Evolutionary conservation across 495 filamentous ascomycete genomes (phyloP).

Genomic region (Margaritispora aquatica): DNA sequence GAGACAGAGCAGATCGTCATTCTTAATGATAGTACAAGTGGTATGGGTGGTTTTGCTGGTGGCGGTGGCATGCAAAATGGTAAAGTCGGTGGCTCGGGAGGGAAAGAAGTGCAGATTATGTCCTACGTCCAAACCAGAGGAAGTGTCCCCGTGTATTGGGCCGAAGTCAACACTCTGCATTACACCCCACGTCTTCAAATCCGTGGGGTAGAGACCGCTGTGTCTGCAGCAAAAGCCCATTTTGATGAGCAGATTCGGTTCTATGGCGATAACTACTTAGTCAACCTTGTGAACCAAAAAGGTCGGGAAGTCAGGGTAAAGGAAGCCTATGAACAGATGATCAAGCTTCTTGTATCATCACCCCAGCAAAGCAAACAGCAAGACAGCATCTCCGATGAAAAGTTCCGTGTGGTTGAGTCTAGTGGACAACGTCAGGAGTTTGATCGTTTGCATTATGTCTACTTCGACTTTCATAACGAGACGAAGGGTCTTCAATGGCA

Average conservation of each 20-base stretch:
- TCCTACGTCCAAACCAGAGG: conserved; percentile 95
- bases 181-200: conserved; percentile 88
- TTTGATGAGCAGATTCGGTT: conserved; percentile 86
- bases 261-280: conserved; percentile 93
- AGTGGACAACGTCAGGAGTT: conserved; percentile 50
- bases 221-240: conserved; percentile 72
- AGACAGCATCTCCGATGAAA: conserved; percentile 57
- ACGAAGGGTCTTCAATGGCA: conserved; percentile 93
- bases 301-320: conserved; percentile 85
- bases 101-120: conserved; percentile 76
- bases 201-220: conserved; percentile 74
- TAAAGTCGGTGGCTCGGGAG: conserved; percentile 45
- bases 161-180: conserved; percentile 83
- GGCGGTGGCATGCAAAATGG: conserved; percentile 68
- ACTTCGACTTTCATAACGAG: conserved; percentile 98
- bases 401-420: conserved; percentile 71
- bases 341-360: conserved; percentile 64
- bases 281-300: conserved; percentile 94
- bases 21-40: conserved; percentile 66
- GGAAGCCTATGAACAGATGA: conserved; percentile 83
- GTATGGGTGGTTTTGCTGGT: conserved; percentile 75
- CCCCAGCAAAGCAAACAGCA: conserved; percentile 52
- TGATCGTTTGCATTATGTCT: conserved; percentile 87
- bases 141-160: conserved; percentile 91
- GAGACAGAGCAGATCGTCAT: conserved; percentile 92